Evolutionary conservation across 345 rosid species (phyloP).

Genomic region (Lepidium aucheri): DNA sequence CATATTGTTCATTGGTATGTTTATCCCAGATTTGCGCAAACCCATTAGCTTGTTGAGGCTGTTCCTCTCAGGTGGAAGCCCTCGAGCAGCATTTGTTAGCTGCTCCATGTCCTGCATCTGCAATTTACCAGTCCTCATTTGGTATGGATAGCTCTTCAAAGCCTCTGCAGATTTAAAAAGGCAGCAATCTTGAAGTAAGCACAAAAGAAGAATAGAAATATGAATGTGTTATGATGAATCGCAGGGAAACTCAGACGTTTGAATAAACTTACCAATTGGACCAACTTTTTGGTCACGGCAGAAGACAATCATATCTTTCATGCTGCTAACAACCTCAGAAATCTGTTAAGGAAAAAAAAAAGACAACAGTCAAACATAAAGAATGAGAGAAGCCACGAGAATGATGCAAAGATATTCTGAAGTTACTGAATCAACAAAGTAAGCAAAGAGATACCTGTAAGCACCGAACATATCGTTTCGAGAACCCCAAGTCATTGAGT

Average conservation of each 20-base stretch:
- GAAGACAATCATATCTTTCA: conserved; percentile 72
- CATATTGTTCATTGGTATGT: conserved; percentile 42
- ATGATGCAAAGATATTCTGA: neutral
- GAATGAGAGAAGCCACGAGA: neutral
- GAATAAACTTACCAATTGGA: conserved; percentile 21
- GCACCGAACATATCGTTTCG: conserved; percentile 93
- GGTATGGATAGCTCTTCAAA: conserved; percentile 72
- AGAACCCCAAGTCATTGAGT: conserved; percentile 84
- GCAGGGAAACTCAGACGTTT: neutral
- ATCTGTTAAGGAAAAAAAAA: neutral
- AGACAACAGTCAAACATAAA: neutral
- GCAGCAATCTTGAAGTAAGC: neutral
- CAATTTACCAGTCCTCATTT: conserved; percentile 42
- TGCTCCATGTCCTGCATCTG: conserved; percentile 93
- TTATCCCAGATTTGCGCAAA: conserved; percentile 47
- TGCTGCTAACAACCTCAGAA: conserved; percentile 33
- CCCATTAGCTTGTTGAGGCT: conserved; percentile 79
- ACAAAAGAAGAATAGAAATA: neutral
- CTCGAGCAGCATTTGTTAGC: conserved; percentile 54
- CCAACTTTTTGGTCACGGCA: conserved; percentile 41
- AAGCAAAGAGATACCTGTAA: conserved; percentile 58
- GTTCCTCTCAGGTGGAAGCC: conserved; percentile 72
- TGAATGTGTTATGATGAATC: neutral
- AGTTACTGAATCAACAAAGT: neutral
- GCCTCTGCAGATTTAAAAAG: conserved; percentile 53